Base-by-base conservation (phyloP, 106 monocot species). In the Platanthera zijinensis region DNA sequence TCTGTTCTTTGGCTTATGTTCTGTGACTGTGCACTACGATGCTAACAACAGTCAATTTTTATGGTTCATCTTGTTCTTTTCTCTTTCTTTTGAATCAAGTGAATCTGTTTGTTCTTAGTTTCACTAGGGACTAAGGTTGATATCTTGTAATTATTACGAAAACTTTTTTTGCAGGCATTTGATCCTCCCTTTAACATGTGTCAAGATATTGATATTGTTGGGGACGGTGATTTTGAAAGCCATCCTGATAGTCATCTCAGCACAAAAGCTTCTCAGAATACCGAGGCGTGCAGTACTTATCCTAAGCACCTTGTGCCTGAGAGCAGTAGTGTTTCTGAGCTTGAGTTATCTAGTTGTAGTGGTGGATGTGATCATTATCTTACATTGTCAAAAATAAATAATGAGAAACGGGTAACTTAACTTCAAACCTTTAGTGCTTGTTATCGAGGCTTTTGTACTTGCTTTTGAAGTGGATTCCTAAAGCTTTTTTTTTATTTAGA, bases 131-230 rank as follows among this genome's bases (percentile, higher is more conserved):
- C 6, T 70, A 46, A 70, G 25, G 14, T 69, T 57, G 50, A 30
- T 66, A 51, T 54, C 3, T 57, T 50, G 50, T 48, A 52, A 57
- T 59, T 69, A 12, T 52, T 28, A 50, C 11, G 48, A 13, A 8
- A 30, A 63, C 50, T 77, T 49, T 32, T 73, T 72, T 13, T 79
- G 50, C 83, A 99, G 99, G 99, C 94, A 85, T 99, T 99, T 87
- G 92, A 92, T 74, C 92, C 99, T 79, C 99, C 99, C 19, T 50
- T 99, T 69, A 92, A 94, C 71, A 90, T 94, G 89, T 90, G 85
- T 76, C 84, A 84, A 69, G 82, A 87, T 84, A 78, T 85, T 17
- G 76, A 90, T 87, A 45, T 70, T 74, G 83, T 84, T 75, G 85
- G 82, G 51, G 50, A 78, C 67, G 83, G 80, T 52, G 51, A 69